These are phyloP conservation scores for Epichloe uncinata DNA, from an alignment of 2,329 filamentous ascomycete genomes.

Conservation along the genomic window DNA sequence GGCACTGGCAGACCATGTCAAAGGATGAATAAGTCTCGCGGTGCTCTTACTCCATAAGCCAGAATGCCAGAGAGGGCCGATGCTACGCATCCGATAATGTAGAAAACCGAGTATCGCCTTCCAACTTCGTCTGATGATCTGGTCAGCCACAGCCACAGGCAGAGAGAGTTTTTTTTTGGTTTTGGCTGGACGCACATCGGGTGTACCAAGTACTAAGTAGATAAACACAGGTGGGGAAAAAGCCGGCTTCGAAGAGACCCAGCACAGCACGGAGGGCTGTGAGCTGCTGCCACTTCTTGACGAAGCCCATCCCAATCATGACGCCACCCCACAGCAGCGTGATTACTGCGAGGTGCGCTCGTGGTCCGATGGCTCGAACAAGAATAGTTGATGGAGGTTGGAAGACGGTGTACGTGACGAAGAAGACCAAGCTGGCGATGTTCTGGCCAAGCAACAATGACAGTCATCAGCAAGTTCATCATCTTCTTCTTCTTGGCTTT, in stretches of 20 bases:
- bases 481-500: too few relatives aligned
- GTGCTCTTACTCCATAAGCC: slow-evolving; percentile 44
- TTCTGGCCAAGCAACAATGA: slow-evolving; percentile 21
- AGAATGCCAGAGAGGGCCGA: slow-evolving; percentile 55
- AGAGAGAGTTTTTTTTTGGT: too few relatives aligned
- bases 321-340: slow-evolving; percentile 44
- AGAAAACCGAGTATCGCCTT: slow-evolving; percentile 56
- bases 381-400: slow-evolving; percentile 59
- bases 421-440: slow-evolving; percentile 61
- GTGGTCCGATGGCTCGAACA: slow-evolving; percentile 51
- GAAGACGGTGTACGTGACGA: slow-evolving; percentile 58
- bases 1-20: neutral
- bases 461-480: neutral
- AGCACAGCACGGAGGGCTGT: slow-evolving; percentile 44
- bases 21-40: neutral
- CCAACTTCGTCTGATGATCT: slow-evolving; percentile 45
- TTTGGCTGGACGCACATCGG: slow-evolving; percentile 32
- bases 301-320: slow-evolving; percentile 56
- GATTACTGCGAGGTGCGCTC: slow-evolving; percentile 40
- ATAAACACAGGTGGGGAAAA: slow-evolving; percentile 59
- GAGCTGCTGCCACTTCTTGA: slow-evolving; percentile 35
- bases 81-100: slow-evolving; percentile 53
- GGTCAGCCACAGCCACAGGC: neutral
- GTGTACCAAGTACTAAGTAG: slow-evolving; percentile 65
- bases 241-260: slow-evolving; percentile 55